Percentiles rank a stretch among this genome's conserved stretches.
phyloP scores from a whole-genome alignment of 108 stramenopile species.

The Cyclotella baltica region DNA sequence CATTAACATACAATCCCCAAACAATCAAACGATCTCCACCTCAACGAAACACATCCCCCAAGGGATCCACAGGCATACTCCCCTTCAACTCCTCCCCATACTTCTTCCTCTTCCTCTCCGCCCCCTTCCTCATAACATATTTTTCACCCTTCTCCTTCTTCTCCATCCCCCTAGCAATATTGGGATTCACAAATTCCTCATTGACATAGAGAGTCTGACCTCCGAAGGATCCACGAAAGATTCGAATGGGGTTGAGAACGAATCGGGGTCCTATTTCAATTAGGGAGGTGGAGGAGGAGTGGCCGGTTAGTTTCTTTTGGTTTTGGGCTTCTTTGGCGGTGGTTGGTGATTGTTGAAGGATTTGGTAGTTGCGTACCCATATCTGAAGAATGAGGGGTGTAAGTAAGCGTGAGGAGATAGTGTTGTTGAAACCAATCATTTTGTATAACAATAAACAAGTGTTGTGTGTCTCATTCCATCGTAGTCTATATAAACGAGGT shows the following conservation, averaged over 20 bases:
- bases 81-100: constrained; percentile 68
- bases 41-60: constrained; percentile 74
- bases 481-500: constrained; percentile 75
- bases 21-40: too few relatives aligned
- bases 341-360: constrained; percentile 88
- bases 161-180: constrained; percentile 79
- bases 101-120: constrained; percentile 79
- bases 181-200: constrained; percentile 93
- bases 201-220: constrained; percentile 96
- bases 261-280: constrained; percentile 99
- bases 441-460: not conserved
- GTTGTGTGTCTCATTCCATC: constrained; percentile 88
- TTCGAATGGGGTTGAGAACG: constrained; percentile 96
- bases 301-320: constrained; percentile 78
- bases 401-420: not conserved
- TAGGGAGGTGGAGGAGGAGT: constrained; percentile 83
- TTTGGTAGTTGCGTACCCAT: constrained; percentile 99
- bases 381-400: constrained; percentile 66
- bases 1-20: too few relatives aligned
- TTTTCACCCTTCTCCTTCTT: constrained; percentile 79
- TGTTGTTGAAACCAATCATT: not conserved
- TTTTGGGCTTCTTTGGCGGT: constrained; percentile 82
- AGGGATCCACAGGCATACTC: constrained; percentile 84
- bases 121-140: constrained; percentile 83
- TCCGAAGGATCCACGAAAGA: constrained; percentile 98